Evolutionary conservation across 2,329 filamentous ascomycete genomes (phyloP).

Genomic region (Nothophaeocryptopus gaeumannii): DNA sequence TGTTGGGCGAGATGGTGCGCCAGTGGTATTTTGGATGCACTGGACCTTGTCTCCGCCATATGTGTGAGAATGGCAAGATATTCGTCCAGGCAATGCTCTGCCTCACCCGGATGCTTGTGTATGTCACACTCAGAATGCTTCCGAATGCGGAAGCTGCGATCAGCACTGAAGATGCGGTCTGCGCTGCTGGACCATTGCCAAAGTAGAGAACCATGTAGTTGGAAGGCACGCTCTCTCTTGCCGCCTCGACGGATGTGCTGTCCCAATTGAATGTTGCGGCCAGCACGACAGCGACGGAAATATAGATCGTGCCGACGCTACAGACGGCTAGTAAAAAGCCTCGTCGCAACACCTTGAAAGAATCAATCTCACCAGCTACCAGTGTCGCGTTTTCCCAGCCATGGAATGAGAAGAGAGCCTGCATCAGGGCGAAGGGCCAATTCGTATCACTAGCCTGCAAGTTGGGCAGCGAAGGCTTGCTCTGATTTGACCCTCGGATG

Average conservation of each 20-base stretch:
- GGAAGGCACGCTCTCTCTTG: not conserved
- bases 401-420: constrained; percentile 15
- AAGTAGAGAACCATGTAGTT: constrained; percentile 6
- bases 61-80: constrained; percentile 14
- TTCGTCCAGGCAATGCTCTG: constrained; percentile 17
- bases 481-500: not conserved
- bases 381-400: constrained; percentile 9
- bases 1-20: not conserved
- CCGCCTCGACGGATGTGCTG: not conserved
- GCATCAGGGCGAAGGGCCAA: constrained; percentile 11
- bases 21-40: constrained; percentile 7
- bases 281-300: constrained; percentile 5
- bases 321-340: constrained; percentile 12
- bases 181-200: not conserved
- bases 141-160: constrained; percentile 13
- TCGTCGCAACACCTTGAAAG: constrained; percentile 3
- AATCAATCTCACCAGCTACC: constrained; percentile 10
- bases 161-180: constrained; percentile 5
- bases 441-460: not conserved
- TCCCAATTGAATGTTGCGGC: constrained; percentile 6
- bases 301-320: constrained; percentile 7
- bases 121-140: constrained; percentile 14
- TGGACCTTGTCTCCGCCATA: constrained; percentile 10
- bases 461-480: not conserved
- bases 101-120: constrained; percentile 17